Conservation (phyloP, 495 filamentous ascomycete species). For the Lasiosphaeria miniovina region DNA sequence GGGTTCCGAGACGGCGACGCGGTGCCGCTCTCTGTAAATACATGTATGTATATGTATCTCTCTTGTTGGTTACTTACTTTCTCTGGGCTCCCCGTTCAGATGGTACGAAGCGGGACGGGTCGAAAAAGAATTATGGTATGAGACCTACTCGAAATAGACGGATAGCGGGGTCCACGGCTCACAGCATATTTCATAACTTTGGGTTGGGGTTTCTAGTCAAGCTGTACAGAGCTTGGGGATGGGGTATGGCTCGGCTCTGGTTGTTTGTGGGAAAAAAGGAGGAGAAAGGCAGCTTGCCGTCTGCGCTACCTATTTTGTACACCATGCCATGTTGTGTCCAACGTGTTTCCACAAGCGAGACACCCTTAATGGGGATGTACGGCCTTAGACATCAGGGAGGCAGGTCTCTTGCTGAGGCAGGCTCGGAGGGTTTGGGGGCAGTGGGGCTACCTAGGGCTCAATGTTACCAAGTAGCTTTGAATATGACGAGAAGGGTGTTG, state of each 20-base stretch:
- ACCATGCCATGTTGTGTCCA: background rate
- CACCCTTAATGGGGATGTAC: background rate
- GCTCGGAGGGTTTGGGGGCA: too few species aligned
- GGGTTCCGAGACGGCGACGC: background rate
- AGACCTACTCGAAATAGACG: constrained; percentile 1
- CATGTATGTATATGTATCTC: background rate
- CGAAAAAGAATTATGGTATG: background rate
- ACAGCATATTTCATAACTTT: background rate
- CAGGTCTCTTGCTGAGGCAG: background rate
- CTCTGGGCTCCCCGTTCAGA: background rate
- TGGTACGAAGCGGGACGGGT: background rate
- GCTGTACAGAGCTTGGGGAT: background rate
- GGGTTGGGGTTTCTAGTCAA: background rate
- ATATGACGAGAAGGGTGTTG: too few species aligned
- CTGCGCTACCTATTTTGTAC: background rate
- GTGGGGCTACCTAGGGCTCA: too few species aligned
- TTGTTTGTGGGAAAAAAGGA: background rate
- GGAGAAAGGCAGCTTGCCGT: constrained; percentile 1
- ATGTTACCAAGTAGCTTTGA: too few species aligned
- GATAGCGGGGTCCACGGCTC: constrained; percentile 1
- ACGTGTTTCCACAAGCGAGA: background rate
- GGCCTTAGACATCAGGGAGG: background rate
- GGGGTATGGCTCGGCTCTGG: background rate
- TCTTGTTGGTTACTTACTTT: background rate
- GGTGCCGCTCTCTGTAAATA: constrained; percentile 13